phyloP scores from a whole-genome alignment of 2,329 filamentous ascomycete species.

The Rhytidhysteron rufulum region DNA sequence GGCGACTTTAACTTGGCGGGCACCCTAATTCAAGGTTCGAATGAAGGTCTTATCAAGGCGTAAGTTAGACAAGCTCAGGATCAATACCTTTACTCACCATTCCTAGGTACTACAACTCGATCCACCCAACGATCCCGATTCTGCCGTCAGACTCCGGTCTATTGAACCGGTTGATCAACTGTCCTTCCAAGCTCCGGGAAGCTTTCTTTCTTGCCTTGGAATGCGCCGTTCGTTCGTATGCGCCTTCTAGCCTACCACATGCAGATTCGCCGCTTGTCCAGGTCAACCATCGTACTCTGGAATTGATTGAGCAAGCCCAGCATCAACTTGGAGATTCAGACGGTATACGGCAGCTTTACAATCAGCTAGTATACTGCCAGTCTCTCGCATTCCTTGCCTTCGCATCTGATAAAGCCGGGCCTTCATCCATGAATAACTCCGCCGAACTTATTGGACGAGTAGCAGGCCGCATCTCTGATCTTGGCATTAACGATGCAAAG shows the following conservation, averaged over 20 bases:
- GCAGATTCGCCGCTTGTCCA: constrained; percentile 23
- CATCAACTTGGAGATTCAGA: constrained; percentile 24
- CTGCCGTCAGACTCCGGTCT: constrained; percentile 28
- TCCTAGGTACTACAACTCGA: constrained; percentile 31
- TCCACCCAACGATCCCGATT: constrained; percentile 32
- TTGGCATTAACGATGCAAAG: constrained; percentile 28
- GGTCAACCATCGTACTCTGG: constrained; percentile 25
- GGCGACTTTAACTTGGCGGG: constrained; percentile 31
- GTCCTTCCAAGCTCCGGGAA: constrained; percentile 31
- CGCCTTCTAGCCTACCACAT: constrained; percentile 23
- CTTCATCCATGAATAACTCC: constrained; percentile 21
- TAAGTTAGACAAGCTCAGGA: constrained; percentile 12
- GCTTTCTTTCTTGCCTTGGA: constrained; percentile 33
- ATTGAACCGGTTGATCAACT: constrained; percentile 31
- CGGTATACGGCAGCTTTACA: constrained; percentile 24
- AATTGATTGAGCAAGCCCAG: constrained; percentile 26
- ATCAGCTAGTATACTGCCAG: constrained; percentile 31
- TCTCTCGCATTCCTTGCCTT: constrained; percentile 27
- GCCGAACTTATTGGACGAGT: constrained; percentile 28
- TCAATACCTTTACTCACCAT: constrained; percentile 10
- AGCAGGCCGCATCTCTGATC: constrained; percentile 25
- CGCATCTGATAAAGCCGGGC: constrained; percentile 29
- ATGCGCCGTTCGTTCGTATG: constrained; percentile 27
- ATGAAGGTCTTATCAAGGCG: constrained; percentile 33
- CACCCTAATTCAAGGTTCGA: constrained; percentile 30